phyloP scores from a whole-genome alignment of 768 basidiomycete species.

The Lyophyllum shimeji region DNA sequence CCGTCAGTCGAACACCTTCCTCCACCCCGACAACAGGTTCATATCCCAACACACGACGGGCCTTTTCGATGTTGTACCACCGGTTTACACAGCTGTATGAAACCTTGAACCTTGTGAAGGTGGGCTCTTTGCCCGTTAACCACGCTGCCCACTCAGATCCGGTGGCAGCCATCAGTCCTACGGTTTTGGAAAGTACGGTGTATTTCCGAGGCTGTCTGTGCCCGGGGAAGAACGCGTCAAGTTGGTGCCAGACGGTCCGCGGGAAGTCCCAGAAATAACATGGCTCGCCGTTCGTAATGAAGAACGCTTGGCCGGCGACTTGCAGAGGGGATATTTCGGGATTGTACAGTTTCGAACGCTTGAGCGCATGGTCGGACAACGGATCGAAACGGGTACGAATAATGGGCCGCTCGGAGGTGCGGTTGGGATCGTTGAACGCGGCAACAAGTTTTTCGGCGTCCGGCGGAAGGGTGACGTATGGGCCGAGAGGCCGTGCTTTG shows the following conservation, averaged over 20 bases:
- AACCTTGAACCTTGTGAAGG: conserved; percentile 85
- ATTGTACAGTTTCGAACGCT: conserved; percentile 43
- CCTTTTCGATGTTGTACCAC: conserved; percentile 95
- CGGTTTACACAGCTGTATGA: conserved; percentile 75
- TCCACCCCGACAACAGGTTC: conserved; percentile 87
- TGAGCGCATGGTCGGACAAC: conserved; percentile 59
- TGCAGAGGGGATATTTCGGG: conserved; percentile 57
- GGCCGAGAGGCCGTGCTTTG: conserved; percentile 79
- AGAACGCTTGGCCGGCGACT: conserved; percentile 92
- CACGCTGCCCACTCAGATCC: conserved; percentile 73
- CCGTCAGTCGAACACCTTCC: conserved; percentile 80
- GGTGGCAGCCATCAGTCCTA: conserved; percentile 73
- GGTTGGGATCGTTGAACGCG: conserved; percentile 49
- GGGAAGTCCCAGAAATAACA: conserved; percentile 96
- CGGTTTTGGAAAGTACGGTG: conserved; percentile 52
- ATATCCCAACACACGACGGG: conserved; percentile 88
- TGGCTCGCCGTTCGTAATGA: conserved; percentile 97
- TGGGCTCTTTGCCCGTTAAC: conserved; percentile 75
- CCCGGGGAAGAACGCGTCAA: conserved; percentile 61
- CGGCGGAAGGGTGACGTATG: conserved; percentile 62
- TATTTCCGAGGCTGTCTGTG: conserved; percentile 37
- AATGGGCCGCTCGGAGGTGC: conserved; percentile 49
- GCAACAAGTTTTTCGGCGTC: conserved; percentile 57
- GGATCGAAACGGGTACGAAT: conserved; percentile 83
- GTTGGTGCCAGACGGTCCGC: conserved; percentile 72